These are phyloP conservation scores for Trichoderma orchidacearum DNA, from an alignment of 495 filamentous ascomycete species.

Conservation along the genomic window DNA sequence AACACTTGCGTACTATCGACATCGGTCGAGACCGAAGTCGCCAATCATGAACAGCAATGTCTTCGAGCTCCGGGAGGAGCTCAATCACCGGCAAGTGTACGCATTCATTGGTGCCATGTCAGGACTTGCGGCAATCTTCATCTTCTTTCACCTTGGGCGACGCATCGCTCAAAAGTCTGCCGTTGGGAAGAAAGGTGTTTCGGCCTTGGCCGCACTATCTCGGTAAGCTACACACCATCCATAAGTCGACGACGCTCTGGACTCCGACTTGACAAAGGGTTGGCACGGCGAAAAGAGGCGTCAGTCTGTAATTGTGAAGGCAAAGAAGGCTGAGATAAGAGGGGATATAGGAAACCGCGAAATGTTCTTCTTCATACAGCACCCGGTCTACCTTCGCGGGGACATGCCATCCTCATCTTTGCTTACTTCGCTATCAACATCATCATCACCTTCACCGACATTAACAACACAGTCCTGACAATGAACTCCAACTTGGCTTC, in stretches of 20 bases:
- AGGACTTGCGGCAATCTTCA: slow-evolving; percentile 35
- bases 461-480: slow-evolving; percentile 18
- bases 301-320: background rate
- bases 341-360: slow-evolving; percentile 14
- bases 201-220: slow-evolving; percentile 5
- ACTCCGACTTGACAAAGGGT: too few relatives aligned
- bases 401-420: slow-evolving; percentile 32
- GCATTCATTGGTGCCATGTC: slow-evolving; percentile 30
- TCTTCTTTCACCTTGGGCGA: slow-evolving; percentile 31
- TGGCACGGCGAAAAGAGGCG: background rate
- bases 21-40: background rate
- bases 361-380: slow-evolving; percentile 29
- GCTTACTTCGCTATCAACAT: slow-evolving; percentile 38
- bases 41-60: background rate
- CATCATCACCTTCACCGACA: slow-evolving; percentile 30
- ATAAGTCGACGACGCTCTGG: background rate
- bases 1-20: background rate
- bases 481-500: slow-evolving; percentile 14
- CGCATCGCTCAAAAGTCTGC: slow-evolving; percentile 9
- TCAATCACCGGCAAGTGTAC: slow-evolving; percentile 19
- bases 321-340: slow-evolving; percentile 4
- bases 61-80: slow-evolving; percentile 13
- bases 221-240: slow-evolving; percentile 9
- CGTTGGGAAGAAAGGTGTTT: slow-evolving; percentile 6
- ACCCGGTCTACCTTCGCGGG: slow-evolving; percentile 36